Percentiles rank a stretch among this genome's conserved stretches.
Conservation (phyloP, 176 grass and related monocot genomes). For the Avena sativa region DNA sequence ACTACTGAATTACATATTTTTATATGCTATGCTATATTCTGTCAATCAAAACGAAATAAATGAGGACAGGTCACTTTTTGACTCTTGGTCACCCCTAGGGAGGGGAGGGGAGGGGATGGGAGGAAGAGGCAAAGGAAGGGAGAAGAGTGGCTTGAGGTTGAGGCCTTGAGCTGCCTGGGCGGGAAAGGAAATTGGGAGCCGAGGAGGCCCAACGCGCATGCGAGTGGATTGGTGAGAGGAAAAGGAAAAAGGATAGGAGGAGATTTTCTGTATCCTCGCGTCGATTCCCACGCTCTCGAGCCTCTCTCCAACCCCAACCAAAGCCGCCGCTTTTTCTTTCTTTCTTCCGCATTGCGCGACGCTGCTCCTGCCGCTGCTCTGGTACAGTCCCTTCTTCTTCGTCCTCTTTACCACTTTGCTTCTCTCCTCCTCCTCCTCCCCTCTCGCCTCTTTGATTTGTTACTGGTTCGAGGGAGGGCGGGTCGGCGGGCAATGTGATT, state of each 20-base stretch:
- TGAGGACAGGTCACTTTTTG: neutral
- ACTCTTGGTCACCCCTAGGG: neutral
- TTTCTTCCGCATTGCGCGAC: neutral
- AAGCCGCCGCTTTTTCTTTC: slow-evolving; percentile 23
- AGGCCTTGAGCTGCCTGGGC: slow-evolving; percentile 55
- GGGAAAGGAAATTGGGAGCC: slow-evolving; percentile 45
- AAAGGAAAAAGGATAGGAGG: neutral
- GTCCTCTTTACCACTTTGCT: neutral
- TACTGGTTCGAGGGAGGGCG: neutral
- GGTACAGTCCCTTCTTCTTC: slow-evolving; percentile 48
- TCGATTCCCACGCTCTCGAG: slow-evolving; percentile 29
- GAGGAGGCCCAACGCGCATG: neutral
- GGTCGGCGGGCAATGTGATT: slow-evolving; percentile 20
- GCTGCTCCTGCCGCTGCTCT: neutral
- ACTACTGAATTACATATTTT: neutral
- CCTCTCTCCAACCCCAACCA: neutral
- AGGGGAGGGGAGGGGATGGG: neutral
- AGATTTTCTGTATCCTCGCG: slow-evolving; percentile 34
- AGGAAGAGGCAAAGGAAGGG: neutral
- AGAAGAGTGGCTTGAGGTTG: slow-evolving; percentile 36
- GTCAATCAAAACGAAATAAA: neutral
- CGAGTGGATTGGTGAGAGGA: neutral
- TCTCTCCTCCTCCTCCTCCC: too few species aligned
- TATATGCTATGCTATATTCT: neutral
- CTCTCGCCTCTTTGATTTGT: slow-evolving; percentile 14